Conservation (phyloP, 345 rosid genomes). For the Pistacia vera region DNA sequence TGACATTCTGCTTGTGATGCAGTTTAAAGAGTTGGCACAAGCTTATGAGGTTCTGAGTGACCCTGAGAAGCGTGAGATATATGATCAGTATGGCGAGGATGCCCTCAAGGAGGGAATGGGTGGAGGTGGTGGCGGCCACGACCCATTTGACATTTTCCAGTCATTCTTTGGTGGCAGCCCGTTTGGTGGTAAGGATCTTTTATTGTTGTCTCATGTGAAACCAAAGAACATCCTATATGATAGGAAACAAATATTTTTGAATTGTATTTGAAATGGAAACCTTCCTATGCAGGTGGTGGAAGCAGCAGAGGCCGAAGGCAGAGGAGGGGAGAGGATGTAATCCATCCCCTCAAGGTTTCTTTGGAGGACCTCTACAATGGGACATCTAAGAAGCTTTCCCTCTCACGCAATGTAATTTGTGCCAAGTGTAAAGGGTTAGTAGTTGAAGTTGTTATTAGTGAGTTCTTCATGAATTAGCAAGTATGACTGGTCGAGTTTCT, state of each 20-base stretch:
- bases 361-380: conserved; percentile 86
- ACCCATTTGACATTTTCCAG: conserved; percentile 76
- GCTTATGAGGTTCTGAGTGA: conserved; percentile 82
- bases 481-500: not conserved
- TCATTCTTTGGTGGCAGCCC: conserved; percentile 83
- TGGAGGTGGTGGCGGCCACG: conserved; percentile 68
- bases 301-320: conserved; percentile 90
- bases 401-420: conserved; percentile 75
- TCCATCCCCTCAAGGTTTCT: conserved; percentile 86
- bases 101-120: conserved; percentile 93
- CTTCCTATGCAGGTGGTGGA: conserved; percentile 47
- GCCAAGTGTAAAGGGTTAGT: conserved; percentile 90
- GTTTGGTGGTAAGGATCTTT: conserved; percentile 48
- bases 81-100: conserved; percentile 84
- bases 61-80: conserved; percentile 79
- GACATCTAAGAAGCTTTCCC: conserved; percentile 78
- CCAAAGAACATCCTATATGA: too few species aligned
- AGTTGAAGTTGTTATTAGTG: too few species aligned
- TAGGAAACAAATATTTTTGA: not conserved
- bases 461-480: not conserved
- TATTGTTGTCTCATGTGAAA: not conserved
- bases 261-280: not conserved
- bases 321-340: conserved; percentile 89
- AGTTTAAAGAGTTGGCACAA: conserved; percentile 83
- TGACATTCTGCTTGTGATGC: conserved; percentile 1